Evolutionary conservation across 352 stramenopile genomes (phyloP).

Genomic region (Globisporangium splendens): DNA sequence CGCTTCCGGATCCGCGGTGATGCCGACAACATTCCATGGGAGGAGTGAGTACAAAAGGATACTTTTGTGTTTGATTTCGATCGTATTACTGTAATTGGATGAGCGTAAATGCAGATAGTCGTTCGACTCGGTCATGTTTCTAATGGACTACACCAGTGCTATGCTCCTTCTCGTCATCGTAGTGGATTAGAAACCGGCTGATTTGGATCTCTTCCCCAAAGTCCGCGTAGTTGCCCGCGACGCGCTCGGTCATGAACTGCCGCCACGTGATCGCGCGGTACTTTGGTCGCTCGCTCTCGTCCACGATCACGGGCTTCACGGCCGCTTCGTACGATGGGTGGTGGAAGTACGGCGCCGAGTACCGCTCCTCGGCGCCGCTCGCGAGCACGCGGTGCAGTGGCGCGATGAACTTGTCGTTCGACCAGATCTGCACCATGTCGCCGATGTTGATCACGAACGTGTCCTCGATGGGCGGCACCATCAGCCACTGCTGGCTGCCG

Average conservation of each 20-base stretch:
- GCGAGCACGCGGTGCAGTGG: constrained; percentile 59
- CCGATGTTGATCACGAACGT: constrained; percentile 67
- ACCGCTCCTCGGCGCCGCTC: constrained; percentile 31
- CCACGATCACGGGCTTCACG: constrained; percentile 63
- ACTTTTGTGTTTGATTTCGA: no score
- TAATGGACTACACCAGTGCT: no score
- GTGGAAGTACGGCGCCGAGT: constrained; percentile 65
- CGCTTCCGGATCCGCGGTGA: constrained; percentile 30
- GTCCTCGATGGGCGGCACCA: constrained; percentile 30
- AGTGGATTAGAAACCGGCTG: constrained; percentile 47
- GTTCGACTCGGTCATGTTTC: no score
- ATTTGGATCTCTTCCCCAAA: constrained; percentile 92
- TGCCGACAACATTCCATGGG: not conserved
- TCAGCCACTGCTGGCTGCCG: constrained; percentile 41
- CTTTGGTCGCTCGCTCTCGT: constrained; percentile 19
- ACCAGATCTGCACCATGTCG: constrained; percentile 63
- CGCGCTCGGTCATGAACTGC: constrained; percentile 84
- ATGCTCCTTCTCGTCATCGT: no score
- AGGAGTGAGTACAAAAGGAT: not conserved
- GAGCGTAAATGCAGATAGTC: no score
- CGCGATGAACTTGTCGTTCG: constrained; percentile 38
- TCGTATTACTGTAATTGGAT: no score
- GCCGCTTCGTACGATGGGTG: constrained; percentile 34
- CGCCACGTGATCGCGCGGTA: constrained; percentile 86
- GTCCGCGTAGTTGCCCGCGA: constrained; percentile 91